These are phyloP conservation scores for Tinospora cordifolia DNA, from an alignment of 164 flowering plant species.

Conservation along the genomic window DNA sequence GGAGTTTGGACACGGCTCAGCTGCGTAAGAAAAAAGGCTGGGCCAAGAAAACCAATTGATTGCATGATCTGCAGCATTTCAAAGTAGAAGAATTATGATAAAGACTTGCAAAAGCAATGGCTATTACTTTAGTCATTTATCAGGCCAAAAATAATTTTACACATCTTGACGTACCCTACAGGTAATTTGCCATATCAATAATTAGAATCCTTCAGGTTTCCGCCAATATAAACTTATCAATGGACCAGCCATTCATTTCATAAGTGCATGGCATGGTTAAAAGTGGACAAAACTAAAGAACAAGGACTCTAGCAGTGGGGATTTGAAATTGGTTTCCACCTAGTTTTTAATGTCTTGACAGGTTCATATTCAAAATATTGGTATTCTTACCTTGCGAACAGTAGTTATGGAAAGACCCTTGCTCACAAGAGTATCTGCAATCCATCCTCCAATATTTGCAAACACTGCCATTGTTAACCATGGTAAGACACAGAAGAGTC, in stretches of 20 bases:
- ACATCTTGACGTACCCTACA: background rate
- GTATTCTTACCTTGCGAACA: slow-evolving; percentile 75
- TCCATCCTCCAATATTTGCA: slow-evolving; percentile 99
- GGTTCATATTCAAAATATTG: background rate
- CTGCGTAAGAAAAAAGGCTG: slow-evolving; percentile 89
- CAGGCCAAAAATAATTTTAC: background rate
- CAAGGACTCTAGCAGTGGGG: background rate
- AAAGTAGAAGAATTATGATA: slow-evolving; percentile 10
- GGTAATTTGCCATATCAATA: background rate
- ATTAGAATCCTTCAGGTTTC: background rate
- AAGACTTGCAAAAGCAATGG: slow-evolving; percentile 3
- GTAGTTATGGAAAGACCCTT: slow-evolving; percentile 83
- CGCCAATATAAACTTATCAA: background rate
- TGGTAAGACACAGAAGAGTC: slow-evolving; percentile 85
- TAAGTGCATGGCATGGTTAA: background rate
- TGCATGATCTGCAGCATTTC: slow-evolving; percentile 79
- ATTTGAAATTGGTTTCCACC: background rate
- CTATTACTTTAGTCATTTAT: background rate
- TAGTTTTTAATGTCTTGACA: background rate
- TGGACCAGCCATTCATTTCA: background rate
- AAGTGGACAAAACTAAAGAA: background rate
- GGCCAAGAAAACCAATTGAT: slow-evolving; percentile 92
- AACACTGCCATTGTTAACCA: slow-evolving; percentile 98
- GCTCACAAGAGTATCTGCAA: slow-evolving; percentile 92
- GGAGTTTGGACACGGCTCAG: slow-evolving; percentile 76